These are phyloP conservation scores for Rhytidhysteron rufulum DNA, from an alignment of 2,329 filamentous ascomycete genomes.

Conservation along the genomic window DNA sequence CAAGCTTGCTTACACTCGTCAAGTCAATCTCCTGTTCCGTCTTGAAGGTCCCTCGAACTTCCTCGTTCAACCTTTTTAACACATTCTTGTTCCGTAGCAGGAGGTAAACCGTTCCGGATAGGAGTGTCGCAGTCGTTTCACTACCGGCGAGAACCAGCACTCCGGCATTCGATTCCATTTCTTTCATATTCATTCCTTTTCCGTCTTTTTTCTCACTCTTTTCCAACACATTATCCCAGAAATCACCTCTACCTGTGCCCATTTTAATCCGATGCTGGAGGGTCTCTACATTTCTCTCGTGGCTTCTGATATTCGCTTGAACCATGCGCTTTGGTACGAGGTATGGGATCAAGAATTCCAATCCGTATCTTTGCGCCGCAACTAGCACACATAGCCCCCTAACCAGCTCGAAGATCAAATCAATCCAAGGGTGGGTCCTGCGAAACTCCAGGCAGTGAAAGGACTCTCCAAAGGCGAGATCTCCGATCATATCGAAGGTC, in stretches of 20 bases:
- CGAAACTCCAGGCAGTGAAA: background rate
- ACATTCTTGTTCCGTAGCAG: slow-evolving; percentile 13
- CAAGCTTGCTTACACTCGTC: slow-evolving; percentile 13
- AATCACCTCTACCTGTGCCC: slow-evolving; percentile 22
- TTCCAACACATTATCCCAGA: slow-evolving; percentile 16
- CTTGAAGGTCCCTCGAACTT: slow-evolving; percentile 15
- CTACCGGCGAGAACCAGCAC: slow-evolving; percentile 32
- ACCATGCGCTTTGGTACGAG: background rate
- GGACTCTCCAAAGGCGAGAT: background rate
- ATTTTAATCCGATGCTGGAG: slow-evolving; percentile 20
- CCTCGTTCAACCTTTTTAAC: slow-evolving; percentile 10
- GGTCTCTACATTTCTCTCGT: slow-evolving; percentile 16
- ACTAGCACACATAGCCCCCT: background rate
- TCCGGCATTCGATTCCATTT: background rate
- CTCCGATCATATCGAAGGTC: background rate
- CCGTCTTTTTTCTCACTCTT: slow-evolving; percentile 3
- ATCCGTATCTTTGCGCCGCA: background rate
- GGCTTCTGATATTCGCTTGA: slow-evolving; percentile 4
- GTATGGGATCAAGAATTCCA: background rate
- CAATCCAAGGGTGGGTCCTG: background rate
- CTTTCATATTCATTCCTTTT: background rate
- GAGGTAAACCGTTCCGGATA: slow-evolving; percentile 27
- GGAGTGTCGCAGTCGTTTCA: slow-evolving; percentile 35
- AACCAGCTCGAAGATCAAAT: background rate
- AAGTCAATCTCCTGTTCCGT: slow-evolving; percentile 19